Base-by-base conservation (phyloP, 768 basidiomycete genomes). In the Russula earlei region DNA sequence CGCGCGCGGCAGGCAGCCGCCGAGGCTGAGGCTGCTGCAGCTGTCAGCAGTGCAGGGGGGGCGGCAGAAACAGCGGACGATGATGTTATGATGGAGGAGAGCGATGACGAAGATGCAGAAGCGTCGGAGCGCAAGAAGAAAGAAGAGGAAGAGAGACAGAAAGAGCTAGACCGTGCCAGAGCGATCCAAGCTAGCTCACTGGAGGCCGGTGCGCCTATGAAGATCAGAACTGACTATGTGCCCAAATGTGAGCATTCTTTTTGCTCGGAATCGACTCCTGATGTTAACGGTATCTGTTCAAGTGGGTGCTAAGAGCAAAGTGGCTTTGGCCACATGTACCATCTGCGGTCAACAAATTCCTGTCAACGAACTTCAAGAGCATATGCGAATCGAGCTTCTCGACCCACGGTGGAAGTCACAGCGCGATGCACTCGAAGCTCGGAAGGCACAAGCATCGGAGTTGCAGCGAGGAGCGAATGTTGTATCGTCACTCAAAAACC, bases 351-450 rank as follows among this genome's bases (percentile, higher is more conserved):
- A 98, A 69, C 87, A 92, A 70, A 89, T 99, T 36, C 86, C 96
- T 25, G 86, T 94, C 64, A 89, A 96, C 71, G 95, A 98, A 68
- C 74, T 98, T 43, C 83, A 95, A 63, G 94, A 98, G 68, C 96
- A 98, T 69, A 93, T 97, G 83, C 90, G 96, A 64, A 98, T 98
- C 67, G 96, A 99, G 68, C 71, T 97, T 59, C 80, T 99, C 63
- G 96, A 99, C 71, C 96, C 96, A 40, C 84, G 86, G 68, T 99
- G 95, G 94, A 97, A 97, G 70, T 91, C 93, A 60, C 91, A 95
- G 68, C 87, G 95, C 61, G 87, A 92, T 65, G 79, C 73, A 11
- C 72, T 94, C 64, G 96, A 99, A 68, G 80, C 85, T 33, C 87
- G 94, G 68, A 91, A 91, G 67, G 87, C 88, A 5, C 87, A 91